Percentiles rank a stretch among this genome's conserved stretches.
phyloP scores from a whole-genome alignment of 1,284 basidiomycete genomes.

The Meripilus lineatus region DNA sequence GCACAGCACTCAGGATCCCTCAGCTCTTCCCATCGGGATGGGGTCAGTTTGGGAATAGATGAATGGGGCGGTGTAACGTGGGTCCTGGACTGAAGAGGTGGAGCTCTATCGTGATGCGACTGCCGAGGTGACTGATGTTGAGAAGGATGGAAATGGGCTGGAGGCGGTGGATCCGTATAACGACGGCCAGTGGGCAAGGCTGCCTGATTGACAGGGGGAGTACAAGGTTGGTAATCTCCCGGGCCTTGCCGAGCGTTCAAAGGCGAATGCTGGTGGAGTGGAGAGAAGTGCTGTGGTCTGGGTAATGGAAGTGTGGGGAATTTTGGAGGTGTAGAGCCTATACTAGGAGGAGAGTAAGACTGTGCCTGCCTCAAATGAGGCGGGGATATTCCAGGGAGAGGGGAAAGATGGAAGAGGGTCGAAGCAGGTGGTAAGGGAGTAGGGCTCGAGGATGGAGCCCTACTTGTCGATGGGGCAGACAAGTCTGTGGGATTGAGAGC shows the following conservation, averaged over 20 bases:
- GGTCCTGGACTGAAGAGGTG: background rate
- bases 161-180: background rate
- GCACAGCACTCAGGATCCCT: background rate
- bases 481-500: constrained; percentile 12
- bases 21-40: background rate
- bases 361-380: background rate
- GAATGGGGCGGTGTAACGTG: background rate
- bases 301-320: too few relatives aligned
- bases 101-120: too few relatives aligned
- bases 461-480: background rate
- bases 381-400: background rate
- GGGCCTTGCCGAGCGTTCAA: too few relatives aligned
- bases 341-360: background rate
- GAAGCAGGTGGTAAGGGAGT: background rate
- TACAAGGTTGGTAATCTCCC: background rate
- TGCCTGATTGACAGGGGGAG: background rate
- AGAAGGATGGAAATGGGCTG: background rate
- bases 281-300: too few relatives aligned
- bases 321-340: too few relatives aligned
- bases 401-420: background rate
- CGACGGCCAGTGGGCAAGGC: background rate
- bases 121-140: background rate
- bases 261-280: background rate
- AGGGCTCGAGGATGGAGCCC: background rate
- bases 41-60: background rate